A percentile compares a stretch with the other conserved stretches of the same genome.
phyloP scores from a whole-genome alignment of 73 alveolate genomes.

The Symbiodinium natans region DNA sequence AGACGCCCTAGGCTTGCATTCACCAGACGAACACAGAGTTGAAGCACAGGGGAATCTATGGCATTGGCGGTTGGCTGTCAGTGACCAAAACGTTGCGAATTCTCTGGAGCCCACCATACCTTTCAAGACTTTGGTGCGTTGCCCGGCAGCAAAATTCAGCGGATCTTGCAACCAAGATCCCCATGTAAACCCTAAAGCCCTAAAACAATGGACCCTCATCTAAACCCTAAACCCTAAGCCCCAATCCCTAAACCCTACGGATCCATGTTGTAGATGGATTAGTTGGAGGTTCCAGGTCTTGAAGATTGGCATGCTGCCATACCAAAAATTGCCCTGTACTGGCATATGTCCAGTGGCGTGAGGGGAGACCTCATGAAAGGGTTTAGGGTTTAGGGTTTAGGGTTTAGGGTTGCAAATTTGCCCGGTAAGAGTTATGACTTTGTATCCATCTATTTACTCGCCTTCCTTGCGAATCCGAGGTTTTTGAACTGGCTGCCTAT shows the following conservation, averaged over 20 bases:
- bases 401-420: background rate
- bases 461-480: background rate
- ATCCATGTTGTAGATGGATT: too few relatives aligned
- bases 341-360: too few relatives aligned
- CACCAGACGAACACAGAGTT: background rate
- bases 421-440: background rate
- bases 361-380: background rate
- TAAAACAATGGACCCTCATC: too few relatives aligned
- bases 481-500: constrained; percentile 6
- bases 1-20: background rate
- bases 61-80: background rate
- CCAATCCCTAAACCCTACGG: too few relatives aligned
- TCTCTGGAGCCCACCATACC: background rate
- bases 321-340: too few relatives aligned
- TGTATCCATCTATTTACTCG: background rate
- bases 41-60: background rate
- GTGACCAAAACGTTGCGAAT: background rate
- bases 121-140: background rate
- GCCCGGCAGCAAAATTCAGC: too few relatives aligned
- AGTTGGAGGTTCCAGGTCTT: too few relatives aligned
- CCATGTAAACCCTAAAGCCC: too few relatives aligned
- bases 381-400: background rate
- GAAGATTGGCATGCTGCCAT: too few relatives aligned
- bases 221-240: too few relatives aligned
- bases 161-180: too few relatives aligned